Percentiles rank a stretch among this genome's conserved stretches.
Conservation (phyloP, 257 asterid species). For the Gynochthodes officinalis region DNA sequence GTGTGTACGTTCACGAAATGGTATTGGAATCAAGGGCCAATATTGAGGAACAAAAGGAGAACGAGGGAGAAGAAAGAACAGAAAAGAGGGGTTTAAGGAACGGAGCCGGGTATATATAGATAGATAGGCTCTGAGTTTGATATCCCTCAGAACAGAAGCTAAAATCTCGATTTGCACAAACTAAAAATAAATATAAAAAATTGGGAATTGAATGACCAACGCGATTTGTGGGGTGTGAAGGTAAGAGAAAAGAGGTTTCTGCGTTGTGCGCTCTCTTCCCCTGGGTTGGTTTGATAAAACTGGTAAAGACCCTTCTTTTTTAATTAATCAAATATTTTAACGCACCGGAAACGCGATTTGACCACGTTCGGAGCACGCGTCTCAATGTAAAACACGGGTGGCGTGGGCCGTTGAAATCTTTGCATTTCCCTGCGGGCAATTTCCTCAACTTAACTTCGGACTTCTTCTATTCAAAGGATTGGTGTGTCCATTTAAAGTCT, state of each 20-base stretch:
- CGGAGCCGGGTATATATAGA: conserved; percentile 2
- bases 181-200: no score
- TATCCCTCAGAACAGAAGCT: no score
- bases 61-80: conserved; percentile 20
- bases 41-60: background rate
- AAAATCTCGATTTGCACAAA: no score
- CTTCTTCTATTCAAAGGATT: no score
- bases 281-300: no score
- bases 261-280: no score
- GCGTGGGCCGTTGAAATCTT: background rate
- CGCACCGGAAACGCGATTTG: conserved; percentile 16
- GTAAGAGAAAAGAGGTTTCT: background rate
- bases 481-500: no score
- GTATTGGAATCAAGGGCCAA: no score
- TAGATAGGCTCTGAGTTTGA: background rate
- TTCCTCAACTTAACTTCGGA: no score
- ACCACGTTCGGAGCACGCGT: conserved; percentile 20
- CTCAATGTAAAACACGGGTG: background rate
- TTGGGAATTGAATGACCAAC: background rate
- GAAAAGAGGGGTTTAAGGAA: conserved; percentile 5
- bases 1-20: background rate
- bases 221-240: background rate
- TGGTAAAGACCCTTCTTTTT: no score
- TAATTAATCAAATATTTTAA: background rate
- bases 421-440: no score